Conservation (phyloP, 2,329 filamentous ascomycete genomes). For the Colletotrichum shisoi region DNA sequence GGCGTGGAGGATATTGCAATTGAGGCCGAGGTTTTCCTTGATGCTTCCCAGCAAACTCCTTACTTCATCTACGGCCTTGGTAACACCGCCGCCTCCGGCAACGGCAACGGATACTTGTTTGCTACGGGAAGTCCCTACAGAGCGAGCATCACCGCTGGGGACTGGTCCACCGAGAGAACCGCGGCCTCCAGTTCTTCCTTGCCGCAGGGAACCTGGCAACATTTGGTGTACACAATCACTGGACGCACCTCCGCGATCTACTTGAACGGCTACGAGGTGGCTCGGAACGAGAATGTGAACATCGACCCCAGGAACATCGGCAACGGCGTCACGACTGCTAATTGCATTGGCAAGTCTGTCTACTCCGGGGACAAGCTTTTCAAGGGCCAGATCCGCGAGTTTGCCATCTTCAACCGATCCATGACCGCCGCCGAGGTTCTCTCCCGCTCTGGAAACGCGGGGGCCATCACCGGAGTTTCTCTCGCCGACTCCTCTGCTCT, state of each 20-base stretch:
- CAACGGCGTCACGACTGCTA: slow-evolving; percentile 40
- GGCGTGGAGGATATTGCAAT: slow-evolving; percentile 40
- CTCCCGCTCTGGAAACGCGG: slow-evolving; percentile 31
- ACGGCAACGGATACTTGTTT: slow-evolving; percentile 43
- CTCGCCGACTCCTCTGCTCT: slow-evolving; percentile 35
- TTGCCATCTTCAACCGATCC: slow-evolving; percentile 42
- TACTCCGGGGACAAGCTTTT: slow-evolving; percentile 42
- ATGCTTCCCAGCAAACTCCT: slow-evolving; percentile 38
- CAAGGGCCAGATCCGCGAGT: slow-evolving; percentile 41
- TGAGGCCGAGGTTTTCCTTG: slow-evolving; percentile 40
- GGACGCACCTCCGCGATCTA: slow-evolving; percentile 43
- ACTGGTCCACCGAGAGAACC: slow-evolving; percentile 40
- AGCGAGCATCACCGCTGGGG: slow-evolving; percentile 40
- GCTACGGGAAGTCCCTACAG: slow-evolving; percentile 42
- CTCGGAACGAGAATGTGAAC: slow-evolving; percentile 30
- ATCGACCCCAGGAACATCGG: slow-evolving; percentile 39
- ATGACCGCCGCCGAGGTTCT: slow-evolving; percentile 39
- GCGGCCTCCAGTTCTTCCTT: slow-evolving; percentile 38
- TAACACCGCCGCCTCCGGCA: slow-evolving; percentile 39
- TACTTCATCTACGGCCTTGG: slow-evolving; percentile 44
- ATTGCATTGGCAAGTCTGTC: slow-evolving; percentile 42
- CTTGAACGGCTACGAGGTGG: slow-evolving; percentile 48
- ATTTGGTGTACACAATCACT: slow-evolving; percentile 40
- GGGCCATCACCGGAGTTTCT: slow-evolving; percentile 33
- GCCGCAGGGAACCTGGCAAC: slow-evolving; percentile 40